Percentiles rank a stretch among this genome's conserved stretches.
Conservation (phyloP, 2,329 filamentous ascomycete species). For the Coniochaeta sp. region DNA sequence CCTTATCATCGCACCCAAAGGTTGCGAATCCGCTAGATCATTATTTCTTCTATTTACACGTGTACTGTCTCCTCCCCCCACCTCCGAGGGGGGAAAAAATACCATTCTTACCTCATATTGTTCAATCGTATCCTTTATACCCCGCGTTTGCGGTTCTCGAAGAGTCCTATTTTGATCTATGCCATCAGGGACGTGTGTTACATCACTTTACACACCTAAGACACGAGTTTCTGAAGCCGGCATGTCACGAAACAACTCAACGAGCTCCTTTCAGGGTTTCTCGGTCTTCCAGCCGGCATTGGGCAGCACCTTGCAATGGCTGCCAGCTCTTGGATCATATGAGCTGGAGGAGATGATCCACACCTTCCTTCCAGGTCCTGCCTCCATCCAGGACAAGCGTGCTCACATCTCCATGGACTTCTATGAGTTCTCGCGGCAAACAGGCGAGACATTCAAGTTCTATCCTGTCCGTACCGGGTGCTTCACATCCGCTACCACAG, state of each 20-base stretch:
- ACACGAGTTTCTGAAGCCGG: constrained; percentile 8
- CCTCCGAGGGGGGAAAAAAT: no score
- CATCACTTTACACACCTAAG: background rate
- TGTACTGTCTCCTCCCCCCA: no score
- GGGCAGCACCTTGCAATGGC: constrained; percentile 54
- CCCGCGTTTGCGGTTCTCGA: no score
- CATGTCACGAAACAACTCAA: constrained; percentile 27
- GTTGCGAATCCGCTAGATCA: constrained; percentile 9
- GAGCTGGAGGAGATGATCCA: constrained; percentile 55
- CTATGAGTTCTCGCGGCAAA: constrained; percentile 42
- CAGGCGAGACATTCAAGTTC: constrained; percentile 53
- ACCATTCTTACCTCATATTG: background rate
- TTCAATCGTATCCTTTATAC: no score
- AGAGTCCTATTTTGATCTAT: no score
- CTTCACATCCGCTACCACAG: constrained; percentile 25
- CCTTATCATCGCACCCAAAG: background rate
- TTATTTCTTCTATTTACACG: no score
- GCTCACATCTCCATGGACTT: constrained; percentile 52
- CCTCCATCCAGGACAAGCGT: constrained; percentile 50
- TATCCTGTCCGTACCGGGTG: constrained; percentile 40
- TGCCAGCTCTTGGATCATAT: constrained; percentile 54
- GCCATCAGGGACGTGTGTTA: background rate
- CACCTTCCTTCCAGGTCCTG: constrained; percentile 46
- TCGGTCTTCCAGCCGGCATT: constrained; percentile 52
- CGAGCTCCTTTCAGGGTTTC: constrained; percentile 32